These are phyloP conservation scores for Pythium coloratum DNA, from an alignment of 352 stramenopile genomes.

Conservation along the genomic window DNA sequence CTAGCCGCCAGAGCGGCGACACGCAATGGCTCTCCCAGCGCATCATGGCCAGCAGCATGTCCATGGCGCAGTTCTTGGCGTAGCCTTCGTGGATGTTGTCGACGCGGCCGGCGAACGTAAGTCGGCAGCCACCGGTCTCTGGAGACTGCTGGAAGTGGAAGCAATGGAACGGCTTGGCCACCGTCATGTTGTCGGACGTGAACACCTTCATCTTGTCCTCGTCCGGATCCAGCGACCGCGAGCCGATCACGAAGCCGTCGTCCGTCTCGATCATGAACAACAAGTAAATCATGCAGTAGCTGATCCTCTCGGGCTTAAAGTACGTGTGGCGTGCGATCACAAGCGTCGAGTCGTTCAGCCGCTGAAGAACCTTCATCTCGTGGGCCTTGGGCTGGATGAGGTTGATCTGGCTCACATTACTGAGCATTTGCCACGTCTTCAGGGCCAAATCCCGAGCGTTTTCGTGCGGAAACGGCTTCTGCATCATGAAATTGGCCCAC, in stretches of 20 bases:
- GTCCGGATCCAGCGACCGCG: constrained; percentile 24
- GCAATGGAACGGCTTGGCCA: constrained; percentile 27
- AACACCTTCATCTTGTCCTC: constrained; percentile 19
- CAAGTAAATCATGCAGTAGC: constrained; percentile 31
- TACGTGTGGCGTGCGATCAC: constrained; percentile 26
- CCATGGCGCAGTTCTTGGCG: constrained; percentile 21
- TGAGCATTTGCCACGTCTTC: constrained; percentile 40
- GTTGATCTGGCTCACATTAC: constrained; percentile 27
- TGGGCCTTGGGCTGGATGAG: constrained; percentile 35
- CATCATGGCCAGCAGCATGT: constrained; percentile 30
- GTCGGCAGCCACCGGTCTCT: not conserved
- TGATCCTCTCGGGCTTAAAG: constrained; percentile 14
- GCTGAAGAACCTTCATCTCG: constrained; percentile 44
- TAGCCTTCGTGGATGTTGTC: constrained; percentile 10
- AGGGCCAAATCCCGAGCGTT: constrained; percentile 26
- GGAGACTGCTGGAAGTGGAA: constrained; percentile 22
- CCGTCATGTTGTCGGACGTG: constrained; percentile 12
- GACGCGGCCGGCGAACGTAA: constrained; percentile 25
- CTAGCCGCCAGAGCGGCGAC: constrained; percentile 21
- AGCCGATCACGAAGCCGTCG: constrained; percentile 26
- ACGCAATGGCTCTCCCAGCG: constrained; percentile 35
- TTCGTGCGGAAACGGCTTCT: constrained; percentile 44
- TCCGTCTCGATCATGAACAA: constrained; percentile 28
- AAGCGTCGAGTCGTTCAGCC: constrained; percentile 26
- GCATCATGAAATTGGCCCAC: constrained; percentile 50